Base-by-base conservation (phyloP, 2,329 filamentous ascomycete genomes). In the Diaporthe sp. region DNA sequence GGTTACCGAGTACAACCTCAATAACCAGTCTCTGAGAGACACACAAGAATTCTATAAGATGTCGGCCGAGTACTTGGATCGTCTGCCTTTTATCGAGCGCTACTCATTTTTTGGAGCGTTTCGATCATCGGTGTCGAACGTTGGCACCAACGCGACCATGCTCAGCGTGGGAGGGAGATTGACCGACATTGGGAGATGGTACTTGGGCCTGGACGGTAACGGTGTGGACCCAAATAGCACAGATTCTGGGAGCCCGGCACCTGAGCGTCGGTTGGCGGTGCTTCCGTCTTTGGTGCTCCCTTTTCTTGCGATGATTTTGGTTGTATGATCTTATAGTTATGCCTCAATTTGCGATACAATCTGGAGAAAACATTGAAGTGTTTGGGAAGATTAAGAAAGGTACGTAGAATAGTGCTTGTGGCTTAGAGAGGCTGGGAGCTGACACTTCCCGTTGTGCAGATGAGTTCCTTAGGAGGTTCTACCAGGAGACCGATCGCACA, bases 61-160 rank as follows among this genome's bases (percentile, higher is more conserved):
- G 79, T 92, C 90, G 3, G 83, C 89, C 72, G 87, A 90, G 60
- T 95, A 92, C 82, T 90, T 96, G 76, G 94, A 96, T 82, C 86
- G 88, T 1, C 83, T 91, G 71, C 85, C 87, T 20, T 92, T 89
- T 73, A 87, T 95, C 22, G 90, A 88, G 2, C 90, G 90, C 39
- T 96, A 96, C 82, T 92, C 92, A 0, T 94, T 93, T 83, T 97
- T 95, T 80, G 94, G 94, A 61, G 89, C 92, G 12, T 96, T 96
- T 81, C 89, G 94, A 71, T 91, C 90, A 4, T 85, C 88, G 68
- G 90, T 90, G 22, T 94, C 92, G 77, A 96, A 95, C 78, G 92
- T 96, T 9, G 94, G 94, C 0, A 88, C 92, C 4, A 94, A 95
- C 76, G 91, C 89, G 1, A 90, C 92, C 1, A 93, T 97, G 87